Base-by-base conservation (phyloP, 345 rosid species). In the Gossypium thurberi region DNA sequence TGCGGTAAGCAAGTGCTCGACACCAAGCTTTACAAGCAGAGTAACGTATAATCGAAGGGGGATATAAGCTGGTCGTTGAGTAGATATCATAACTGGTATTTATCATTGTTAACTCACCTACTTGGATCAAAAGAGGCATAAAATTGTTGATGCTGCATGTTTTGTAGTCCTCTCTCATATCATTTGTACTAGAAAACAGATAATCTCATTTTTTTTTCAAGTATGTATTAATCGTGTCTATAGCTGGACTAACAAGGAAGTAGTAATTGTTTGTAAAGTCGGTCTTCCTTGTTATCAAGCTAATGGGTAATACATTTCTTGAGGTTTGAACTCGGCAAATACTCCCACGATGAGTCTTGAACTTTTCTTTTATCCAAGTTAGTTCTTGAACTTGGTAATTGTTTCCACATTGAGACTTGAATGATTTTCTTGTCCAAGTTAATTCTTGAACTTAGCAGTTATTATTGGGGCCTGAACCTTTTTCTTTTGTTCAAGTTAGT, bases 1-100 rank as follows among this genome's bases (percentile, higher is more conserved):
- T 92, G 99, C 2, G 99, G 99, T 44, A 95, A 95, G 84, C 97
- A 95, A 86, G 98, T 95, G 23, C 87, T 95, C 6, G 97, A 95
- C 86, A 95, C 99, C 40, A 95, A 95, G 90, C 50, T 87, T 53
- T 95, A 95, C 83, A 95, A 89, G 84, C 99, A 95, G 75, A 95
- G 99, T 82, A 95, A 95, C 81, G 97, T 84, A 9, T 92, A 81
- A 84, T 14, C 62, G 14, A 9, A 55, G 12, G 18, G 23, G 13
- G 28, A n/a, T 33, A 46, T 11, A 25, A 56, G 33, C 46, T 65
- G 59, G 26, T 13, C 8, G 61, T 62, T 33, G 52, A 40, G 69
- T 63, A 9, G 73, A 62, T 64, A 26, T 68, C 9, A 72, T 70
- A 43, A 15, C 11, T 44, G 17, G 48, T 15, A 26, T 15, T 10